A percentile compares a stretch with the other conserved stretches of the same genome.
Evolutionary conservation across 345 rosid species (phyloP).

Genomic region (Dipteronia sinensis): DNA sequence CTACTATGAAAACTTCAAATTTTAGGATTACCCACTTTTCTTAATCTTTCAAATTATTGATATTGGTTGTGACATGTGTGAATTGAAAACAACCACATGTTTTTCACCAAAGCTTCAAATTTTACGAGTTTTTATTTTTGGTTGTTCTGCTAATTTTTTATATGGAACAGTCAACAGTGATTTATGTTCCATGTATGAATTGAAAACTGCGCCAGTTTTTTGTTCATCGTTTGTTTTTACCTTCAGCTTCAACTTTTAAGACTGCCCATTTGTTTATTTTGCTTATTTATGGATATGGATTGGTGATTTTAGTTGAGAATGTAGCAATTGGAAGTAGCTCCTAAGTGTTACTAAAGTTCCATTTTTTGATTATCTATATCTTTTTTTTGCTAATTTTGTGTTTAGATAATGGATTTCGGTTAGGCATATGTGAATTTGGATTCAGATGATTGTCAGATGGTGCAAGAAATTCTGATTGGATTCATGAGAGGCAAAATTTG

Average conservation of each 20-base stretch:
- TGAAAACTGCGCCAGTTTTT: background rate
- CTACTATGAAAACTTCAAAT: background rate
- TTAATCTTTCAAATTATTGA: background rate
- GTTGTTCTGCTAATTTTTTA: background rate
- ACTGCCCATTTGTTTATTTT: conserved; percentile 23
- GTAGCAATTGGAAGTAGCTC: background rate
- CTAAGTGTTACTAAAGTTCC: background rate
- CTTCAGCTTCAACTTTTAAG: background rate
- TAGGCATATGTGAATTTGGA: conserved; percentile 1
- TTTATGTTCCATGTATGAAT: background rate
- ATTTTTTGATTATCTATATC: too few relatives aligned
- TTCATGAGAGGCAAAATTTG: background rate
- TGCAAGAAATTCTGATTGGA: background rate
- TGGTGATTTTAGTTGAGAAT: background rate
- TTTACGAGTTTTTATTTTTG: background rate
- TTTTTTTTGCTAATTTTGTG: background rate
- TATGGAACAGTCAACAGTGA: background rate
- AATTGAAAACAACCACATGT: background rate
- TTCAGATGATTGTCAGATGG: background rate
- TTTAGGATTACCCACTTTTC: background rate
- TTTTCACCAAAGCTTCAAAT: background rate
- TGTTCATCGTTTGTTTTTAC: background rate
- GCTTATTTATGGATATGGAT: conserved; percentile 14
- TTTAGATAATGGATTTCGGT: conserved; percentile 5
- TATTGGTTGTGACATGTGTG: background rate